phyloP scores from a whole-genome alignment of 257 asterid genomes.

The Solanum pinnatisectum region DNA sequence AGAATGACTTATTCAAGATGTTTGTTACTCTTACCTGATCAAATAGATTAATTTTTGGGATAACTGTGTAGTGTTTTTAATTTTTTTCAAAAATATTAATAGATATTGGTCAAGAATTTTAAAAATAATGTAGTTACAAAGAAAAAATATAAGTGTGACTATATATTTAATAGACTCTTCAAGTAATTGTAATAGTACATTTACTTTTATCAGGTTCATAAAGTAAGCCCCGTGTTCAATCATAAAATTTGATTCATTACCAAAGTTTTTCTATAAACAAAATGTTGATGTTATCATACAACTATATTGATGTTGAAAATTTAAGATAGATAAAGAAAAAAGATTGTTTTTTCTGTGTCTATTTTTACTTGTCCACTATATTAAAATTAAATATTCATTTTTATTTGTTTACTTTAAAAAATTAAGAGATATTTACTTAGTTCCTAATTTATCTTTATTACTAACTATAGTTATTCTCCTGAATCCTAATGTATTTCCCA shows the following conservation, averaged over 20 bases:
- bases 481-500: neutral
- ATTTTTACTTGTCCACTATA: neutral
- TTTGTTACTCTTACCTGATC: neutral
- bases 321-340: neutral
- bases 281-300: neutral
- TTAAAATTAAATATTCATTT: too few species aligned
- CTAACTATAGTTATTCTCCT: neutral
- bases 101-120: neutral
- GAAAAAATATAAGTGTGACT: neutral
- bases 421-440: too few species aligned
- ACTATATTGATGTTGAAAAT: neutral
- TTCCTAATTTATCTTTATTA: too few species aligned
- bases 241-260: neutral
- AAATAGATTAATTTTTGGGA: neutral
- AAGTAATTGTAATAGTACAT: neutral
- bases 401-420: too few species aligned
- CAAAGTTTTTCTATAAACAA: neutral
- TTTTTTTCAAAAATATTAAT: neutral
- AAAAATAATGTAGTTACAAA: neutral
- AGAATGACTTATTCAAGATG: neutral
- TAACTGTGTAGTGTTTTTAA: too few species aligned
- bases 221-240: neutral
- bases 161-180: neutral
- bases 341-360: too few species aligned
- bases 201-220: neutral